phyloP scores from a whole-genome alignment of 495 filamentous ascomycete species.

The Neurospora hispaniola region DNA sequence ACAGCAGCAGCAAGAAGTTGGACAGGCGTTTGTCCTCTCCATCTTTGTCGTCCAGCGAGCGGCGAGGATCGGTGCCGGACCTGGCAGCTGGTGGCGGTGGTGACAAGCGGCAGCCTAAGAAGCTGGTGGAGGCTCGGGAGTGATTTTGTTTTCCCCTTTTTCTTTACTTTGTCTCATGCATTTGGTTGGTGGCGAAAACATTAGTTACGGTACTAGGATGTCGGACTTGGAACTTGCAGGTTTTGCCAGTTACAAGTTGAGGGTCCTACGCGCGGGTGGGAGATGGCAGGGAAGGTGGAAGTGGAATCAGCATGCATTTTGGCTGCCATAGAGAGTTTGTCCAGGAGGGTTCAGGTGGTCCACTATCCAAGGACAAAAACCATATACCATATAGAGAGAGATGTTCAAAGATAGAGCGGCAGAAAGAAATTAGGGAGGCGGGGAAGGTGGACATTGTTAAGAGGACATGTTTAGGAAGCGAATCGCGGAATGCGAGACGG shows the following conservation, averaged over 20 bases:
- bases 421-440: background rate
- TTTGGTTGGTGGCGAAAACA: background rate
- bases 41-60: background rate
- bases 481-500: background rate
- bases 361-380: background rate
- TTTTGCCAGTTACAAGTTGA: background rate
- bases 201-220: background rate
- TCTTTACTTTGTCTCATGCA: background rate
- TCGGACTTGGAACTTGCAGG: background rate
- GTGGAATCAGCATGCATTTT: background rate
- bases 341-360: background rate
- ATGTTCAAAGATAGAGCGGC: background rate
- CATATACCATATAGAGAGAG: background rate
- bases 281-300: background rate
- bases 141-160: background rate
- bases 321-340: background rate
- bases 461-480: background rate
- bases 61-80: background rate
- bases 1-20: background rate
- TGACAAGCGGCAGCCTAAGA: slow-evolving; percentile 16
- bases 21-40: slow-evolving; percentile 7
- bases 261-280: background rate
- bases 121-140: slow-evolving; percentile 19
- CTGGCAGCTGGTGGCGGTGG: background rate
- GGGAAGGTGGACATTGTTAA: background rate